Evolutionary conservation across 306 rosid genomes (phyloP), one percentile per base, ranked within the genome.

Genomic region (Astragalus membranaceus): DNA sequence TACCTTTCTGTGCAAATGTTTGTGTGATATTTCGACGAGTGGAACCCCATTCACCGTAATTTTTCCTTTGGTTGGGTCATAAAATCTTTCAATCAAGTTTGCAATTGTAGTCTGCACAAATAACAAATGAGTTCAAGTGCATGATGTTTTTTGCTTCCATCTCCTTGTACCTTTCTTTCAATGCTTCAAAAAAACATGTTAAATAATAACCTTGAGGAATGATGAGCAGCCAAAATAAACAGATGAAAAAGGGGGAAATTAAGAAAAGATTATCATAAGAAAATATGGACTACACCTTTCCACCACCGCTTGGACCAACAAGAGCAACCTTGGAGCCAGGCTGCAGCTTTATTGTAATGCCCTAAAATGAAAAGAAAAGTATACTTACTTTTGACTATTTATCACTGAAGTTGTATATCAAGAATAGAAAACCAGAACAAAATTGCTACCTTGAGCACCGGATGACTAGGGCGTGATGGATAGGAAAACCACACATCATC

Each of bases 291-390:
- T 32, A 67, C 80, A 88, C 97, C 84, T 91, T 91, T 76, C 97
- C 96, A 0, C 97, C 97, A 35, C 96, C 97, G 5, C 97, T 91
- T 10, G 95, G 97, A 74, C 97, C 97, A 71, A 91, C 95, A 44
- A 91, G 97, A 77, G 97, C 96, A 47, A 86, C 88, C 80, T 91
- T 91, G 59, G 96, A 80, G 47, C 91, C 91, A 53, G 92, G 91
- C 55, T 73, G 80, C 74, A 91, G 75, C 64, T 84, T 88, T 64
- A 91, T 44, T 6, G 90, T 80, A 76, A 91, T 86, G 67, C 97
- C 97, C 97, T 91, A 77, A 17, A 73, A 76, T 44, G 73, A 68
- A 64, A 20, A 58, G 51, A 10, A 69, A 20, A 55, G 61, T 20
- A 67, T 54, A 37, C 10, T 35, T 71, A 30, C 33, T 42, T 47